Percentiles rank a stretch among this genome's conserved stretches.
Evolutionary conservation across 768 basidiomycete genomes (phyloP).

Genomic region (Lactarius tabidus): DNA sequence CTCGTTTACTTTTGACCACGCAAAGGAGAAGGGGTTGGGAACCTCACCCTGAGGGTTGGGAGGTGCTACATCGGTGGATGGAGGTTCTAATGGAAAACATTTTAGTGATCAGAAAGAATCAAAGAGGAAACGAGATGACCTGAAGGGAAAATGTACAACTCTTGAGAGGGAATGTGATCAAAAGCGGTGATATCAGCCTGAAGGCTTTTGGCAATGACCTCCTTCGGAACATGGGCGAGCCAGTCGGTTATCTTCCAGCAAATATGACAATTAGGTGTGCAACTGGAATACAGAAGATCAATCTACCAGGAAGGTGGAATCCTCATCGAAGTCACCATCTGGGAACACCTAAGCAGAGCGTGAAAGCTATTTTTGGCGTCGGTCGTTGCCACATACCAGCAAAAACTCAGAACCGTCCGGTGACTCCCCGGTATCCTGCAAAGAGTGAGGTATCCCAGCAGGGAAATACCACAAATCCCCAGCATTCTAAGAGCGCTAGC

Average conservation of each 20-base stretch:
- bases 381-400: constrained; percentile 27
- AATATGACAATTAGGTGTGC: background rate
- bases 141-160: constrained; percentile 34
- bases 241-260: constrained; percentile 31
- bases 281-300: background rate
- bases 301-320: constrained; percentile 35
- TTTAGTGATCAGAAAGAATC: background rate
- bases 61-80: constrained; percentile 35
- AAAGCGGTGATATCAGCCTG: constrained; percentile 31
- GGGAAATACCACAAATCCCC: constrained; percentile 34
- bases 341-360: constrained; percentile 33
- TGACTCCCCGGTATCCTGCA: constrained; percentile 34
- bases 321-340: constrained; percentile 35
- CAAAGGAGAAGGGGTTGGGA: constrained; percentile 45
- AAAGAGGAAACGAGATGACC: background rate
- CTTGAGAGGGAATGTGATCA: constrained; percentile 31
- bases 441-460: constrained; percentile 36
- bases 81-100: constrained; percentile 25
- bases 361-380: background rate
- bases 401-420: constrained; percentile 35
- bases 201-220: constrained; percentile 38
- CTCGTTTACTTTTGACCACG: constrained; percentile 42
- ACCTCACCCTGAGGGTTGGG: constrained; percentile 44
- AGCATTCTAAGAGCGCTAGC: constrained; percentile 9
- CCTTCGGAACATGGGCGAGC: constrained; percentile 35